These are phyloP conservation scores for Physaria fendleri DNA, from an alignment of 345 rosid species.

Conservation along the genomic window DNA sequence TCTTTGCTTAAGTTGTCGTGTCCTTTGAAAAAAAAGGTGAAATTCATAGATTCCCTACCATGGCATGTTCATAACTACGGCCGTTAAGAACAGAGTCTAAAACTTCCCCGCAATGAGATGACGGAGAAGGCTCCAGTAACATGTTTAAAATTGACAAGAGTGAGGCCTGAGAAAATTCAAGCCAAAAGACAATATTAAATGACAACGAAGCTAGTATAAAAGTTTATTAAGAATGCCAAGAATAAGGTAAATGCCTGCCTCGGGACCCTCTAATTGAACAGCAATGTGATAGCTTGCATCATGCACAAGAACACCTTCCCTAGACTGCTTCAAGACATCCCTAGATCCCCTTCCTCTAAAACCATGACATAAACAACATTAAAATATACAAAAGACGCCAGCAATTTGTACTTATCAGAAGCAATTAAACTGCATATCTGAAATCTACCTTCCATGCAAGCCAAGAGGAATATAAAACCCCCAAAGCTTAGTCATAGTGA, in stretches of 20 bases:
- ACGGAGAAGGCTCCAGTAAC: constrained; percentile 55
- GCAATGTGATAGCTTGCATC: constrained; percentile 66
- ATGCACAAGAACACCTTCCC: constrained; percentile 60
- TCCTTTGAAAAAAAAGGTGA: not conserved
- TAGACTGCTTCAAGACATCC: constrained; percentile 68
- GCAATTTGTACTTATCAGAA: not conserved
- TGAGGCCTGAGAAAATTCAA: constrained; percentile 41
- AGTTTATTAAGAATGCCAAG: not conserved
- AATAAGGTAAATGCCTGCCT: constrained; percentile 45
- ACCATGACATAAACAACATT: constrained; percentile 17
- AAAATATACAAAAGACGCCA: not conserved
- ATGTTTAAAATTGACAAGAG: constrained; percentile 45
- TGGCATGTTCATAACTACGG: constrained; percentile 46
- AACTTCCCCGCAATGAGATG: constrained; percentile 34
- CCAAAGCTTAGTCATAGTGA: constrained; percentile 77
- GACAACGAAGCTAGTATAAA: not conserved
- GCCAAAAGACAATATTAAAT: not conserved
- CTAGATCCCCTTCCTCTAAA: constrained; percentile 86
- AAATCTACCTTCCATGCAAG: constrained; percentile 67
- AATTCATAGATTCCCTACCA: constrained; percentile 38
- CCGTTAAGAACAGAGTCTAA: constrained; percentile 52
- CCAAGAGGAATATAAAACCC: constrained; percentile 86
- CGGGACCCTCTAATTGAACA: constrained; percentile 67
- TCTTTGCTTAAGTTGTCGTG: not conserved
- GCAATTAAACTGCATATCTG: not conserved